Conservation (phyloP, 139 green algal species). For the Coelastrella sp. region DNA sequence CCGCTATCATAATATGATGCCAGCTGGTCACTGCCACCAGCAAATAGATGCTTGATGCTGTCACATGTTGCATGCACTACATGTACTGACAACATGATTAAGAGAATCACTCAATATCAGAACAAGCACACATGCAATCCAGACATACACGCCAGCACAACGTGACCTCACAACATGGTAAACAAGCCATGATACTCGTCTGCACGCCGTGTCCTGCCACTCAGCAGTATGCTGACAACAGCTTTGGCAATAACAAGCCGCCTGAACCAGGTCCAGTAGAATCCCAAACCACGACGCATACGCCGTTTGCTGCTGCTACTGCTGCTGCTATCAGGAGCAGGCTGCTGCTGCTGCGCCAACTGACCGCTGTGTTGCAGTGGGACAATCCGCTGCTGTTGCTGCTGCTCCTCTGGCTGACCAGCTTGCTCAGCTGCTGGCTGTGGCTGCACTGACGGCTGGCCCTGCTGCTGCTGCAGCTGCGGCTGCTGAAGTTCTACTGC, state of each 20-base stretch:
- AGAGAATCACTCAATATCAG: too few species aligned
- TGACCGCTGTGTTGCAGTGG: neutral
- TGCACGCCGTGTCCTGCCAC: neutral
- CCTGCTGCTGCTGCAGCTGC: conserved; percentile 5
- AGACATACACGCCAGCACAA: too few species aligned
- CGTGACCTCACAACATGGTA: neutral
- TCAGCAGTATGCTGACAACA: neutral
- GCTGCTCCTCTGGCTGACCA: neutral
- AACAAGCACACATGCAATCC: too few species aligned
- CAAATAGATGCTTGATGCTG: too few species aligned
- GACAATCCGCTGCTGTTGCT: neutral
- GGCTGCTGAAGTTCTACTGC: neutral
- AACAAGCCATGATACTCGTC: neutral
- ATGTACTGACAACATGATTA: too few species aligned
- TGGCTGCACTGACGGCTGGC: neutral
- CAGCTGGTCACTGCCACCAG: too few species aligned
- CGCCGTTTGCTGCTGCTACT: neutral
- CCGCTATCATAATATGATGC: too few species aligned
- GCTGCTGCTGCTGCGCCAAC: neutral
- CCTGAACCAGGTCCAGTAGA: neutral
- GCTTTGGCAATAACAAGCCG: neutral
- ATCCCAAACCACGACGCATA: neutral
- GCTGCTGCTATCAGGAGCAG: neutral
- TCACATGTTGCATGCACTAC: too few species aligned
- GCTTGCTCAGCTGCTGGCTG: neutral